phyloP scores from a whole-genome alignment of 2,329 filamentous ascomycete genomes.

The Xylariaceae sp. region DNA sequence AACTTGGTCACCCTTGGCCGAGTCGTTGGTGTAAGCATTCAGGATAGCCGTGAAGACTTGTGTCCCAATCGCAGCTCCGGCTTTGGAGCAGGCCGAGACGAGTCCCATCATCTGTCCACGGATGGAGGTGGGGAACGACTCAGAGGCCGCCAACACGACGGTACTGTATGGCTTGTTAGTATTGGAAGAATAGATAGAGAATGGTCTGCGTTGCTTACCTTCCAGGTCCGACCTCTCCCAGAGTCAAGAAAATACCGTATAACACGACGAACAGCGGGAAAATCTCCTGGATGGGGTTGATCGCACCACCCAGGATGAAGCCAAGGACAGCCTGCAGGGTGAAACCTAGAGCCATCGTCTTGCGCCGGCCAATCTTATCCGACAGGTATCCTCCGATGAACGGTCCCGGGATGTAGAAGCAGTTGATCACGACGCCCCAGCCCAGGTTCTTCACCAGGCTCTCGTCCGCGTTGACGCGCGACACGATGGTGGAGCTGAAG shows the following conservation, averaged over 20 bases:
- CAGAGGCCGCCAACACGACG: conserved; percentile 35
- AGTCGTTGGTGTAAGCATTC: conserved; percentile 34
- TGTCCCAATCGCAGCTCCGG: conserved; percentile 44
- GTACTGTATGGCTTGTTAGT: conserved; percentile 20
- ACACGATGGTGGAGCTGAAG: conserved; percentile 49
- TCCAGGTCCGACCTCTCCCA: conserved; percentile 48
- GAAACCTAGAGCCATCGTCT: conserved; percentile 49
- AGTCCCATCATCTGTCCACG: conserved; percentile 46
- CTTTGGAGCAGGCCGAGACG: conserved; percentile 43
- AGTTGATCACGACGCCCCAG: conserved; percentile 44
- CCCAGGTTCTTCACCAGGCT: conserved; percentile 39
- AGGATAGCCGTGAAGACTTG: conserved; percentile 49
- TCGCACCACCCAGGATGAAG: conserved; percentile 45
- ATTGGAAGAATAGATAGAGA: neutral
- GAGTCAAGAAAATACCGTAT: conserved; percentile 44
- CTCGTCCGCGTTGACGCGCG: conserved; percentile 34
- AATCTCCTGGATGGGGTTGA: conserved; percentile 38
- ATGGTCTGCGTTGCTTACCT: conserved; percentile 18
- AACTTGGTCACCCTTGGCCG: conserved; percentile 41
- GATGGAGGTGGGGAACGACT: conserved; percentile 46
- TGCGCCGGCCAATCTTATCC: conserved; percentile 44
- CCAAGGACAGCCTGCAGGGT: conserved; percentile 39
- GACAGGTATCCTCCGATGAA: conserved; percentile 44
- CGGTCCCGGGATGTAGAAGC: conserved; percentile 45
- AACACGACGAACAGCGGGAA: conserved; percentile 48